A percentile compares a stretch with the other conserved stretches of the same genome.
Evolutionary conservation across 805 yeast species (phyloP).

Genomic region (Isabelozyma gotoi): DNA sequence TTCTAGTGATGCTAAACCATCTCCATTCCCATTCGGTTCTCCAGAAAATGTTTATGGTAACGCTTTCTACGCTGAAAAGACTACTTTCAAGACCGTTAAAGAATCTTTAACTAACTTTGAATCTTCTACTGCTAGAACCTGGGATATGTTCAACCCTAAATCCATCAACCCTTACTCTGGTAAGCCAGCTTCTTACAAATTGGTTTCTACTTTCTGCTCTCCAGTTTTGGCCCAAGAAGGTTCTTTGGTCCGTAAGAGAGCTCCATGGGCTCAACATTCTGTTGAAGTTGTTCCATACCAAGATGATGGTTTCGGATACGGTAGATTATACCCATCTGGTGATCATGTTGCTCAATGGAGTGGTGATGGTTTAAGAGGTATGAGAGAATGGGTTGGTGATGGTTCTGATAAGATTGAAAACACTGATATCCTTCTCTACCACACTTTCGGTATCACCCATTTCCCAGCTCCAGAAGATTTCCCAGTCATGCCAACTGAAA

Average conservation of each 20-base stretch:
- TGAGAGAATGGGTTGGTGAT: slow-evolving; percentile 68
- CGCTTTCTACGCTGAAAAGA: slow-evolving; percentile 66
- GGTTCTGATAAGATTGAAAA: slow-evolving; percentile 57
- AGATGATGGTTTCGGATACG: slow-evolving; percentile 51
- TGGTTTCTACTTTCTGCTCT: slow-evolving; percentile 74
- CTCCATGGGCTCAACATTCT: slow-evolving; percentile 73
- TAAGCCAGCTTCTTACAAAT: slow-evolving; percentile 73
- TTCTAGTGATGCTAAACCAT: slow-evolving; percentile 59
- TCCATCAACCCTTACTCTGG: slow-evolving; percentile 67
- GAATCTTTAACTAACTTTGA: slow-evolving; percentile 65
- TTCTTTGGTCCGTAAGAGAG: slow-evolving; percentile 75
- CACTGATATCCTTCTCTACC: slow-evolving; percentile 74
- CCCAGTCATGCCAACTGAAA: slow-evolving; percentile 88
- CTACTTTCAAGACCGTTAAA: slow-evolving; percentile 64
- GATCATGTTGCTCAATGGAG: slow-evolving; percentile 74
- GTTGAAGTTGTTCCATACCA: slow-evolving; percentile 70
- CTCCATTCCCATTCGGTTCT: slow-evolving; percentile 62
- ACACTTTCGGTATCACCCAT: slow-evolving; percentile 82
- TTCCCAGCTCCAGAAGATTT: slow-evolving; percentile 89
- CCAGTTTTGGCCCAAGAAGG: slow-evolving; percentile 72
- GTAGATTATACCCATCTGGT: slow-evolving; percentile 78
- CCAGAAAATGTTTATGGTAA: slow-evolving; percentile 76
- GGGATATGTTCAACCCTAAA: slow-evolving; percentile 77
- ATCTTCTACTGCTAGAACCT: slow-evolving; percentile 65
- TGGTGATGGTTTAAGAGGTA: slow-evolving; percentile 66